Base-by-base conservation (phyloP, 1,139 yeast genomes). In the Taphrina sp. region DNA sequence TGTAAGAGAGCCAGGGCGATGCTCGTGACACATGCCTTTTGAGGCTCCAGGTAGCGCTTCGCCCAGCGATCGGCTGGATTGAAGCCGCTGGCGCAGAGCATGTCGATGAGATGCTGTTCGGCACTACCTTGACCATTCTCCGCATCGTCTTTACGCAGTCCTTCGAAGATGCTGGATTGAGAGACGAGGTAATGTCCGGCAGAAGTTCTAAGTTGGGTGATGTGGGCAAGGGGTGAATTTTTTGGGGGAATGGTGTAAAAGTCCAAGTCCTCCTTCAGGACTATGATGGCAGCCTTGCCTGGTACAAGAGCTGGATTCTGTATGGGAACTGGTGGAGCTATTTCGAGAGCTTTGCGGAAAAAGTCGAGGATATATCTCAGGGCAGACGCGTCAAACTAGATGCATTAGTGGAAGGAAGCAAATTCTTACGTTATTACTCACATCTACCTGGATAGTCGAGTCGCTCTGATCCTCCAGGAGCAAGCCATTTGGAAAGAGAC, bases 61-160 rank as follows among this genome's bases (percentile, higher is more conserved):
- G 96, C 96, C 99, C 99, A 94, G 20, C 69, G 66, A 41, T 87
- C 90, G 28, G 75, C 75, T 5, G 78, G 72, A 3, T 75, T 71
- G 63, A 90, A 87, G 0, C 99, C 99, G 0, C 95, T 83, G 0
- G 94, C 77, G 65, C 96, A 89, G 55, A 94, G 77, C 98, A 94
- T 94, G 62, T 89, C 96, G 70, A 88, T 80, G 54, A 94, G 75
- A 70, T 92, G 97, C 67, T 85, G 92, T 69, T 94, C 99, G 0
- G 98, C 97, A 5, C 95, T 85, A 2, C 95, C 96, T 22, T 58
- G 58, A 17, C 56, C 58, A 16, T 51, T 52, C 2, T 56, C 31
- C 12, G 23, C 3, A 22, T 29, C 39, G 16, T 37, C 31, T 23
- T 44, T 46, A 37, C 64, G 74, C 60, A 67, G 72, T 41, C 97